Evolutionary conservation across 2,329 filamentous ascomycete species (phyloP).

Genomic region (Madurella mycetomatis): DNA sequence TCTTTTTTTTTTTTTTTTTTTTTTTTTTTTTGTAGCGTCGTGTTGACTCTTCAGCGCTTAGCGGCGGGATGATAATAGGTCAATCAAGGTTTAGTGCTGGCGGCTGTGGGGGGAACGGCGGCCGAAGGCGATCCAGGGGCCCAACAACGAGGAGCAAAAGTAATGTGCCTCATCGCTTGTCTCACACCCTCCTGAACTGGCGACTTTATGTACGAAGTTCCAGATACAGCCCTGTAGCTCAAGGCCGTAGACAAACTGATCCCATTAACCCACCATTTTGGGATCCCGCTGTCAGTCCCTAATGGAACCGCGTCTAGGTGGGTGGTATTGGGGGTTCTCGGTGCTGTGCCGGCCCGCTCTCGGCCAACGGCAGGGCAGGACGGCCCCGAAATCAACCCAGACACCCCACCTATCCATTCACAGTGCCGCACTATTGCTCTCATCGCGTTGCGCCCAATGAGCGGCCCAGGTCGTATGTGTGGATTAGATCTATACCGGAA

Average conservation of each 20-base stretch:
- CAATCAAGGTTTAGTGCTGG: no score
- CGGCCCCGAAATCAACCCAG: neutral
- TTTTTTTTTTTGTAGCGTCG: no score
- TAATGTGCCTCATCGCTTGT: neutral
- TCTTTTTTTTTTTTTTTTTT: no score
- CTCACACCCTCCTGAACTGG: neutral
- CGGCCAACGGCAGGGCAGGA: neutral
- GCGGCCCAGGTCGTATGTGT: neutral
- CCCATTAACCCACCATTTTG: neutral
- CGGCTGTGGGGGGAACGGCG: no score
- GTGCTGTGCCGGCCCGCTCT: neutral
- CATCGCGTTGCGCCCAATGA: neutral
- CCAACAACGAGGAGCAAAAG: neutral
- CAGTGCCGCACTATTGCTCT: neutral
- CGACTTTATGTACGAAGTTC: neutral
- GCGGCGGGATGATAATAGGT: no score
- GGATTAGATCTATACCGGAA: neutral
- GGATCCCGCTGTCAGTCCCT: neutral
- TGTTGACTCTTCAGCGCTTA: no score
- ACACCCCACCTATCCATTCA: neutral
- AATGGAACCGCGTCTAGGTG: slow-evolving; percentile 4
- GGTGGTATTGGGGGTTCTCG: neutral
- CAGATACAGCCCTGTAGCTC: neutral
- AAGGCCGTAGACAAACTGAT: neutral
- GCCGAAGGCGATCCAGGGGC: neutral